phyloP scores from a whole-genome alignment of 2,329 filamentous ascomycete species.

The Aspergillus calidoustus region DNA sequence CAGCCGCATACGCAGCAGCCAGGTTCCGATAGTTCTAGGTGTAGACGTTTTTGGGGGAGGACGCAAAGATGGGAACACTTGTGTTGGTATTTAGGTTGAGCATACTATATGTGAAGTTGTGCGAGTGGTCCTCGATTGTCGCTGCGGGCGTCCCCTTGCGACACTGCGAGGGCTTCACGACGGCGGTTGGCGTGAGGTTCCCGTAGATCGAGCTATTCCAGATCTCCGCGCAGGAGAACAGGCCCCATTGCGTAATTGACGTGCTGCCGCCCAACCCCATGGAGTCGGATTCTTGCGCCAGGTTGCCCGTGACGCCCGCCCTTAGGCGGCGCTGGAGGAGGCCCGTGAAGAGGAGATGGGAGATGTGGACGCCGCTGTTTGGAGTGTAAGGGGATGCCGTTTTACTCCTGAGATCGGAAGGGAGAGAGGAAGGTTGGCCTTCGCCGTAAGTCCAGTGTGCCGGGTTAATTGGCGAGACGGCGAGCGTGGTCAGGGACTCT shows the following conservation, averaged over 20 bases:
- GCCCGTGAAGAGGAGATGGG: too few relatives aligned
- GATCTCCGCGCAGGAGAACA: not conserved
- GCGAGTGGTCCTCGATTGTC: constrained; percentile 18
- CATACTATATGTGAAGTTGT: constrained; percentile 21
- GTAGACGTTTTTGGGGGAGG: not conserved
- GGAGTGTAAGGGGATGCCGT: not conserved
- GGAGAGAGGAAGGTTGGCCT: not conserved
- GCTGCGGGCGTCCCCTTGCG: constrained; percentile 15
- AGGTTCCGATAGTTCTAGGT: not conserved
- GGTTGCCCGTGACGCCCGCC: too few relatives aligned
- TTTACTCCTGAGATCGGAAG: not conserved
- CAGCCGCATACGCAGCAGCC: too few relatives aligned
- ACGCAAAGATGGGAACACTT: not conserved
- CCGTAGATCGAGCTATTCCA: constrained; percentile 9
- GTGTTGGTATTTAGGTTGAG: constrained; percentile 17
- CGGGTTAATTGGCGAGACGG: not conserved
- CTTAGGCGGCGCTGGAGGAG: too few relatives aligned
- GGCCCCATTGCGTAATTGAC: not conserved
- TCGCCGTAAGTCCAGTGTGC: constrained; percentile 5
- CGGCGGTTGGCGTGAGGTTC: not conserved
- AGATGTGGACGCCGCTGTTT: not conserved
- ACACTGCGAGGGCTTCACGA: not conserved
- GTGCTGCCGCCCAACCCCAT: not conserved
- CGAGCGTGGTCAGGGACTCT: constrained; percentile 8
- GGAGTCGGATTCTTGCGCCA: too few relatives aligned